Conservation (phyloP, 192 early-diverging fungal genomes). For the Chytriomyces hyalinus region DNA sequence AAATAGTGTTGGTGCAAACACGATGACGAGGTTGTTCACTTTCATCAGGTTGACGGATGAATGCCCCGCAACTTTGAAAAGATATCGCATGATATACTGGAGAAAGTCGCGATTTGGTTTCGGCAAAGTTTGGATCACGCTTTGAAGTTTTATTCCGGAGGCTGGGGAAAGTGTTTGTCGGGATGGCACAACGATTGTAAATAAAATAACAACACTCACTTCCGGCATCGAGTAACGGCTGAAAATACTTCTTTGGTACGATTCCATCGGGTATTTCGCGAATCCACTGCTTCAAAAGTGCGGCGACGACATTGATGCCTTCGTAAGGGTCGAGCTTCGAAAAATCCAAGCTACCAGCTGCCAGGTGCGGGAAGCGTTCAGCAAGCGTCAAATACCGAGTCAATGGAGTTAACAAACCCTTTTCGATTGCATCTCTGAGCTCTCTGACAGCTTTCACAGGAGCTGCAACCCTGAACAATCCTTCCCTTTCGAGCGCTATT, state of each 20-base stretch:
- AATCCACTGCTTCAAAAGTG: slow-evolving; percentile 54
- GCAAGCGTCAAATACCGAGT: neutral
- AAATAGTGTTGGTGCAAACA: slow-evolving; percentile 90
- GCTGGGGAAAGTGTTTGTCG: slow-evolving; percentile 13
- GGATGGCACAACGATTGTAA: neutral
- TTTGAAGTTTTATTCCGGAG: slow-evolving; percentile 23
- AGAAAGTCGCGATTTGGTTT: slow-evolving; percentile 36
- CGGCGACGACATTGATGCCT: slow-evolving; percentile 43
- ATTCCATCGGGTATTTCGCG: slow-evolving; percentile 49
- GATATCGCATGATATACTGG: slow-evolving; percentile 35
- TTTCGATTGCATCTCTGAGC: slow-evolving; percentile 46
- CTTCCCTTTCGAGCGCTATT: slow-evolving; percentile 46
- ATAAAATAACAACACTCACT: slow-evolving; percentile 2
- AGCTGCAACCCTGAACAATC: slow-evolving; percentile 47
- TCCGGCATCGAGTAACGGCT: slow-evolving; percentile 31
- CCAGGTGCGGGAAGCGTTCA: neutral
- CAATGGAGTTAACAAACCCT: slow-evolving; percentile 14
- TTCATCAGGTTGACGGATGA: slow-evolving; percentile 71
- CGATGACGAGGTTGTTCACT: slow-evolving; percentile 83
- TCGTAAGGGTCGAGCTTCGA: slow-evolving; percentile 27
- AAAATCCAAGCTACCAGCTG: slow-evolving; percentile 40
- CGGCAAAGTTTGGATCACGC: slow-evolving; percentile 33
- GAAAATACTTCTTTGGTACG: slow-evolving; percentile 44
- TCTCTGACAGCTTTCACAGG: slow-evolving; percentile 43
- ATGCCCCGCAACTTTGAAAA: slow-evolving; percentile 34